Evolutionary conservation across 2,329 filamentous ascomycete genomes (phyloP), one percentile per base, ranked within the genome.

Genomic region (Plenodomus lindquistii): DNA sequence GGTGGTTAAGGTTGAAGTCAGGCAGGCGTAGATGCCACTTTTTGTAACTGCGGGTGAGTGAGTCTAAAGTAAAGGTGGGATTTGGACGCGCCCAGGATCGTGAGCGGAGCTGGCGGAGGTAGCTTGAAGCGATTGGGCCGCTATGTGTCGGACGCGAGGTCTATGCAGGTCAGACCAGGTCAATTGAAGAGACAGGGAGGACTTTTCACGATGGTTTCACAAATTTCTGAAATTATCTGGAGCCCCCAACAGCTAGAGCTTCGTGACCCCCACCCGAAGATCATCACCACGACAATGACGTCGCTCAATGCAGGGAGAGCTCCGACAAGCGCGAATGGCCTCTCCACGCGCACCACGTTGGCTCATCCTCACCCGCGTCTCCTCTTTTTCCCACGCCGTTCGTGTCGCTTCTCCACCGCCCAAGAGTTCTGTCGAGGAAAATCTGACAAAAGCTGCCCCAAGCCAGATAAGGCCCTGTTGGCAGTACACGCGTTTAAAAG

Each of bases 371-470:
- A 46, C 48, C 44, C 38, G 17, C 44, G 44, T 59, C 53, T 51
- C 57, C 57, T 62, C 59, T 60, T 58, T 63, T 54, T 43, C 46
- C 29, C 48, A 47, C 57, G 40, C 57, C 60, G 50, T 55, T 46
- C 34, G 50, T 22, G 24, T 48, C 42, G 35, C 36, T 40, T 52
- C 54, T 57, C 60, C 58, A 57, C 61, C 31, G 27, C 52, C 49
- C 52, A 58, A 19, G 50, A 41, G 37, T 44, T 35, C 36, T 52
- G 62, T 61, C 59, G 54, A 41, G 42, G 15, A 31, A 13, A 45
- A 44, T 39, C 21, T 41, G 35, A n/a, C 42, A 31, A 8, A n/a
- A 15, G 27, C 11, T 31, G 27, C 22, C 22, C n/a, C 22, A 24
- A 24, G 22, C 10, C 22, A 31, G 27, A 15, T 11, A 11, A 8